Percentiles rank a stretch among this genome's conserved stretches.
phyloP scores from a whole-genome alignment of 2,329 filamentous ascomycete species.

The Colletotrichum scovillei region DNA sequence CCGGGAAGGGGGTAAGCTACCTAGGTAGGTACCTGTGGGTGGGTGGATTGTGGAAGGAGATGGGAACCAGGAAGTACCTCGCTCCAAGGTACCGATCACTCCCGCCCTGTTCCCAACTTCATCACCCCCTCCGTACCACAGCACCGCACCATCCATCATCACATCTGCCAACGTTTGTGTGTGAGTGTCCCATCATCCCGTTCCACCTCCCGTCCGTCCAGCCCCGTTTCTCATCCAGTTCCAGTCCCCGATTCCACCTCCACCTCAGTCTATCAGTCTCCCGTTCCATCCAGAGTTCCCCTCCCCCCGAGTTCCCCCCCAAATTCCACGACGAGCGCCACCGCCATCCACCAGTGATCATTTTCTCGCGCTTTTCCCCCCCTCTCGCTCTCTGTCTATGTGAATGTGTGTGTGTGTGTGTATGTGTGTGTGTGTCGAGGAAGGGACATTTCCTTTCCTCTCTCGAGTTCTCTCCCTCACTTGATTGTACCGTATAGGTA shows the following conservation, averaged over 20 bases:
- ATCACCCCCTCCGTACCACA: background rate
- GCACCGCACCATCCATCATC: slow-evolving; percentile 12
- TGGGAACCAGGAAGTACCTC: background rate
- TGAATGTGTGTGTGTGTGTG: background rate
- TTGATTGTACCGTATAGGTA: background rate
- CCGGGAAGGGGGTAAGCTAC: background rate
- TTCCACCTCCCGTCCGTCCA: slow-evolving; percentile 4
- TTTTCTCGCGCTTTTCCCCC: background rate
- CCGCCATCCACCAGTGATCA: background rate
- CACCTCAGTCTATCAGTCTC: background rate
- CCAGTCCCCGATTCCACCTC: slow-evolving; percentile 4
- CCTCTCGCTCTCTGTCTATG: background rate
- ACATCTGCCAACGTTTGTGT: background rate
- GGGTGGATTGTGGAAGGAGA: background rate
- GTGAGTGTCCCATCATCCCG: slow-evolving; percentile 4
- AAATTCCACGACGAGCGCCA: slow-evolving; percentile 30
- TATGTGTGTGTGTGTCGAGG: background rate
- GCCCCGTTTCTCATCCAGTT: background rate
- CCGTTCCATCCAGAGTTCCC: background rate
- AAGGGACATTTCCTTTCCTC: background rate
- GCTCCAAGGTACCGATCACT: background rate
- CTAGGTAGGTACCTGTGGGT: too few relatives aligned
- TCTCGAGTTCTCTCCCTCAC: background rate
- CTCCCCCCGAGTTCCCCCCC: slow-evolving; percentile 5
- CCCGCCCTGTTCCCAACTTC: background rate